phyloP scores from a whole-genome alignment of 495 filamentous ascomycete species.

The Penicillium herquei region DNA sequence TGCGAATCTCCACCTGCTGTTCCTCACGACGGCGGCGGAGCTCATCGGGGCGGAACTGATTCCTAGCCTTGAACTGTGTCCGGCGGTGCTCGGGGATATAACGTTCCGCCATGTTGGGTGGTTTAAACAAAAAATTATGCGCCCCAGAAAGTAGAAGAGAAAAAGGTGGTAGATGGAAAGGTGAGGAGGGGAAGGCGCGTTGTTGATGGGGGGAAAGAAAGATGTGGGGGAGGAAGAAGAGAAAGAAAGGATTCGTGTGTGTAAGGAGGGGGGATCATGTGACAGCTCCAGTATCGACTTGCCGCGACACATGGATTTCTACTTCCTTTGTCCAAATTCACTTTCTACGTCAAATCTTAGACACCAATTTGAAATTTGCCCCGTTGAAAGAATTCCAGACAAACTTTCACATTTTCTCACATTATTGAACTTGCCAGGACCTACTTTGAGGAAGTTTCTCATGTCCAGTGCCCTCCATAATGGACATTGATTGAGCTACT shows the following conservation, averaged over 20 bases:
- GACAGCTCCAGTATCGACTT: slow-evolving; percentile 16
- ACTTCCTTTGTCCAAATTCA: neutral
- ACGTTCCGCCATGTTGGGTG: slow-evolving; percentile 84
- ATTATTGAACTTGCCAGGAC: neutral
- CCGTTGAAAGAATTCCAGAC: neutral
- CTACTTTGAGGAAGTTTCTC: neutral
- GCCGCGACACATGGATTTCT: neutral
- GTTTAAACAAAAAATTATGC: slow-evolving; percentile 31
- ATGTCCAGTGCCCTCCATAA: neutral
- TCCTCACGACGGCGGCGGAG: slow-evolving; percentile 98
- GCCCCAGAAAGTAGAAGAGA: slow-evolving; percentile 25
- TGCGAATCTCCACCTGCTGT: slow-evolving; percentile 97
- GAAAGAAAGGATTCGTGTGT: slow-evolving; percentile 34
- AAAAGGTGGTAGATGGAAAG: slow-evolving; percentile 9
- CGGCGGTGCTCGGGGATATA: slow-evolving; percentile 99
- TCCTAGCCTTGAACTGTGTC: slow-evolving; percentile 98
- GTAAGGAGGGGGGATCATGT: slow-evolving; percentile 28
- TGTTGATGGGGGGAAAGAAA: slow-evolving; percentile 26
- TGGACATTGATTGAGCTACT: neutral
- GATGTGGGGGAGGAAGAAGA: slow-evolving; percentile 29
- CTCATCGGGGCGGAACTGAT: slow-evolving; percentile 97
- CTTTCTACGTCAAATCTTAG: too few relatives aligned
- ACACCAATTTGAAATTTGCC: neutral
- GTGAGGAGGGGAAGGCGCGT: slow-evolving; percentile 10
- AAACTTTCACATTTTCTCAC: neutral